A percentile compares a stretch with the other conserved stretches of the same genome.
These are phyloP conservation scores for Berkeleyomyces basicola DNA, from an alignment of 2,329 filamentous ascomycete genomes.

Conservation along the genomic window DNA sequence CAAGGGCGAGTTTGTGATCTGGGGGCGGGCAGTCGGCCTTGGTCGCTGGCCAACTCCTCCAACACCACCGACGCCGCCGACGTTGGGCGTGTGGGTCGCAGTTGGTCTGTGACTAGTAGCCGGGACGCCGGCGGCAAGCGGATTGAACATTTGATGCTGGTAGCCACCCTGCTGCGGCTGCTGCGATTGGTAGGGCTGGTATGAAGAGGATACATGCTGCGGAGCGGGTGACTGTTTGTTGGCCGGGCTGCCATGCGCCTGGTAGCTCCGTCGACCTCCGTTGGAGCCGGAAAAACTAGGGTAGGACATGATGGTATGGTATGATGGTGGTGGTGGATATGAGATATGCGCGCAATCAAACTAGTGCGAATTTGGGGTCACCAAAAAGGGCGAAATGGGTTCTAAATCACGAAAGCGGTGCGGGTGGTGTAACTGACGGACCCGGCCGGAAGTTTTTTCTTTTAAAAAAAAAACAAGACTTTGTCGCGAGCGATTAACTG, in stretches of 20 bases:
- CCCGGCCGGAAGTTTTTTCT: too few species aligned
- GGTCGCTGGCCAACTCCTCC: constrained; percentile 27
- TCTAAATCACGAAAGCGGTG: neutral
- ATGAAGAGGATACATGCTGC: constrained; percentile 38
- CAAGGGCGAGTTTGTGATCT: constrained; percentile 21
- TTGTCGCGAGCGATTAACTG: constrained; percentile 3
- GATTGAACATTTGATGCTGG: constrained; percentile 36
- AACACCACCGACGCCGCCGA: constrained; percentile 18
- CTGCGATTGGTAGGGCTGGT: constrained; percentile 36
- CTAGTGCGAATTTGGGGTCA: too few species aligned
- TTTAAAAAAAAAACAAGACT: too few species aligned
- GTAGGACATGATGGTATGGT: neutral
- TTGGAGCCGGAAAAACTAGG: neutral
- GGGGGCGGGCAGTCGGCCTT: constrained; percentile 23
- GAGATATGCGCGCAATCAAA: too few species aligned
- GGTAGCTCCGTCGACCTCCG: neutral
- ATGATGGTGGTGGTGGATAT: too few species aligned
- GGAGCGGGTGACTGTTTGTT: constrained; percentile 40
- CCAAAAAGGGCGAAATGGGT: too few species aligned
- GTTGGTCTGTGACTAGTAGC: constrained; percentile 31
- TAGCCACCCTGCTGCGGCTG: constrained; percentile 32
- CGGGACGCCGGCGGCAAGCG: constrained; percentile 31
- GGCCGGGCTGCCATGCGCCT: constrained; percentile 30
- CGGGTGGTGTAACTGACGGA: neutral
- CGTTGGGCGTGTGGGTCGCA: constrained; percentile 31